These are phyloP conservation scores for Arthrobotrys conoides DNA, from an alignment of 2,329 filamentous ascomycete genomes.

Conservation along the genomic window DNA sequence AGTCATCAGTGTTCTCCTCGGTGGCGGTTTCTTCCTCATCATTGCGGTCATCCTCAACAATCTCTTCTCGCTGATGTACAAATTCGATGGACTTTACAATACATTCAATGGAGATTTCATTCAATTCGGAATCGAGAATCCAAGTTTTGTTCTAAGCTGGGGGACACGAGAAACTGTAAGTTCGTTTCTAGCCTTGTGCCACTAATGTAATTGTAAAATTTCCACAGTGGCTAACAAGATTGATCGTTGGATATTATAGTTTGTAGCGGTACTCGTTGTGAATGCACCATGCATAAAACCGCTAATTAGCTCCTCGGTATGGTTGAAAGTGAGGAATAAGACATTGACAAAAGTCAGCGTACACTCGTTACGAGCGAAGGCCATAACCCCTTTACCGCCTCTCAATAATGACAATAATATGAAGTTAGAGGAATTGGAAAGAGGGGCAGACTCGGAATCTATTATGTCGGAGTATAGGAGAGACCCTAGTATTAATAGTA, in stretches of 20 bases:
- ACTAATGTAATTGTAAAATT: background rate
- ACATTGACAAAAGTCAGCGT: conserved; percentile 52
- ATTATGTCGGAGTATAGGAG: conserved; percentile 52
- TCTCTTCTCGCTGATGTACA: conserved; percentile 57
- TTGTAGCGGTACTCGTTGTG: conserved; percentile 54
- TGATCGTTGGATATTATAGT: conserved; percentile 14
- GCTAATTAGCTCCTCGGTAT: conserved; percentile 57
- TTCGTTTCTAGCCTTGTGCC: background rate
- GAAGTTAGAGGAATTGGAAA: conserved; percentile 27
- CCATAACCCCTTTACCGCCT: background rate
- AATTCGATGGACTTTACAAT: conserved; percentile 51
- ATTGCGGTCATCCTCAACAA: conserved; percentile 58
- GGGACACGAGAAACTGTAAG: conserved; percentile 55
- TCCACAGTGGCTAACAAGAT: background rate
- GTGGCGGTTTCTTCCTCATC: conserved; percentile 56
- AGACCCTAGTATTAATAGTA: conserved; percentile 57
- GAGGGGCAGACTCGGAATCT: conserved; percentile 35
- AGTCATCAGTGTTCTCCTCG: conserved; percentile 42
- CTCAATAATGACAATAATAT: background rate
- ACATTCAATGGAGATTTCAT: conserved; percentile 50
- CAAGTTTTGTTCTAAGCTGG: conserved; percentile 59
- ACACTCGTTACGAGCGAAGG: conserved; percentile 37
- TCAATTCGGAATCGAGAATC: conserved; percentile 48
- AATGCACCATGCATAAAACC: conserved; percentile 60
- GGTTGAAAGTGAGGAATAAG: conserved; percentile 46